Evolutionary conservation across 2,329 filamentous ascomycete genomes (phyloP), one percentile per base, ranked within the genome.

Genomic region (Fonsecaea nubica): DNA sequence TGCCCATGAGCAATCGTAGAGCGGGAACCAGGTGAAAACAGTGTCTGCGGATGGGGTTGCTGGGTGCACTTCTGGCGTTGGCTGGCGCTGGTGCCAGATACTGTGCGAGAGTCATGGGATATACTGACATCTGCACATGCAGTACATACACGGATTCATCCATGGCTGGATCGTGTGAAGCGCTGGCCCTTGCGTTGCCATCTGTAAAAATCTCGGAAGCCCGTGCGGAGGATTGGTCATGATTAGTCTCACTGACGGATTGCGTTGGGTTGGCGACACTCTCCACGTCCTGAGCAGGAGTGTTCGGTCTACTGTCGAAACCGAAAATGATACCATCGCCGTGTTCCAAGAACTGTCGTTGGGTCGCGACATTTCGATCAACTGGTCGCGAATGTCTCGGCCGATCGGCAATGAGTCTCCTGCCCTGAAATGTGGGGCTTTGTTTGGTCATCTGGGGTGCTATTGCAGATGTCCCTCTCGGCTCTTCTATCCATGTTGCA

Each of bases 121-220:
- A 86, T 2, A 88, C 79, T 4, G 85, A 86, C 87, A 90, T 90
- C 72, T 90, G 88, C n/a, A 90, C 87, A 74, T 89, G 87, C 8
- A 90, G 79, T 13, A 72, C 71, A 56, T 72, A 72, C 48, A 70
- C 70, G 2, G 68, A 66, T 35, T 63, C 70, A 76, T 76, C 42
- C 76, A 68, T 40, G 76, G 77, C 4, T 75, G 78, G 53, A 32
- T 69, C 69, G 4, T 54, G 45, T 30, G 38, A n/a, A 30, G n/a
- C 13, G 56, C 53, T 66, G 7, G 65, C 52, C 18, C 53, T 42
- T 25, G 55, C 68, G 42, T 67, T 40, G 18, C 70, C 70, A 40
- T 72, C 70, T n/a, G 70, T 70, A 54, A 72, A 72, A 18, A 72
- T 66, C 13, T 67, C 67, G 9, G 70, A 72, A 32, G 63, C 48